Evolutionary conservation across 352 stramenopile genomes (phyloP), one percentile per base, ranked within the genome.

Genomic region (Phytophthora citricola): DNA sequence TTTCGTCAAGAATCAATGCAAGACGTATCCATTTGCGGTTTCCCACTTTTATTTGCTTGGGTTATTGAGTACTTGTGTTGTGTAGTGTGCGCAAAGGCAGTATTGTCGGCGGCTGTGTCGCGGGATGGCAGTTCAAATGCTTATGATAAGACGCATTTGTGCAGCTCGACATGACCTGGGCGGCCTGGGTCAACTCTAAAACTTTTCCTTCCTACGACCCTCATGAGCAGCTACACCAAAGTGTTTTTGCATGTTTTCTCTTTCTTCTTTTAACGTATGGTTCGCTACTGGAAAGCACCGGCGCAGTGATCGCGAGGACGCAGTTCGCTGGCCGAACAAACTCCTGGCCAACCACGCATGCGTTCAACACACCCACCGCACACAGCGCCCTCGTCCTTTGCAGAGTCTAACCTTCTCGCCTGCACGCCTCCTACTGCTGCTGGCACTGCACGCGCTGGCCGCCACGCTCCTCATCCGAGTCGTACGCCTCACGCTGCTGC

Each of bases 391-490:
- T 61, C 53, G 54, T 71, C 44, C 55, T 71, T 58, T 52, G 51
- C 51, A 43, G 55, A 66, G 63, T 76, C 69, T 76, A 76, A 76
- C 50, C 47, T 55, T 66, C 45, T 69, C 57, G 54, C 49, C 39
- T 70, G 49, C 49, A 36, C 29, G 27, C 40, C 5, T 58, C 72
- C 90, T 94, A 96, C 80, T 96, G 89, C 76, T 93, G 84, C 79
- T 96, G 87, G 83, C 89, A 96, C 70, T 94, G 83, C 64, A 96
- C 89, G 55, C 87, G 87, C 73, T 91, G 87, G 39, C 91, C 87
- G 45, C 97, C 93, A 57, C 92, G 92, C 63, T 98, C 94, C 36
- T 97, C 93, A 68, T 98, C 95, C 71, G 96, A 98, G 54, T 97
- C 94, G 73, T 97, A 96, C 10, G 86, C 83, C 51, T 93, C 83